Evolutionary conservation across 2,329 filamentous ascomycete species (phyloP), one percentile per base, ranked within the genome.

Genomic region (Elsinoe ampelina): DNA sequence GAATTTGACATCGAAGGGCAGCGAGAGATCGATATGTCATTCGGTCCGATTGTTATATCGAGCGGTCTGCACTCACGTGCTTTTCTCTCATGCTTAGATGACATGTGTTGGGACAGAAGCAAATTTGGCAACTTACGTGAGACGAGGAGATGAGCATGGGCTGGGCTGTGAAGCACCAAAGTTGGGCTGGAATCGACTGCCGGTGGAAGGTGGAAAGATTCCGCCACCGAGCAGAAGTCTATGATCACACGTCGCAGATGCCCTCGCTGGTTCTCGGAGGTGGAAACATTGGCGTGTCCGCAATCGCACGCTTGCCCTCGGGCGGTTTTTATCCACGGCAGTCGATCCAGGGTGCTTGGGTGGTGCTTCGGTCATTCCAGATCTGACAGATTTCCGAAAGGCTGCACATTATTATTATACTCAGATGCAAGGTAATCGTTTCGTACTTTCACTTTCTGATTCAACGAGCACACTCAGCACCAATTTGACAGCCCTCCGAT

Each of bases 221-320:
- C 45, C 45, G 45, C 45, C 45, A 50, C 45, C 45, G 19, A 42
- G 39, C 39, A 42, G 6, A 50, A 50, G 45, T 50, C 26, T 50
- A 45, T 45, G 41, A 45, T 30, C 41, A 45, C 41, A 45, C 20
- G 20, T 20, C 41, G 41, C 41, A 45, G 41, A 20, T 15, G 19
- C 17, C 41, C 41, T 22, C 26, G 26, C 26, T 30, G 26, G 26
- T 30, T 30, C 26, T 30, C 26, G 19, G 19, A 13, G 20, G 39
- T 15, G 19, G 26, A 45, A 45, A 2, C 17, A 45, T 45, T 30
- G 41, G 41, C 41, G 41, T 17, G 41, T 45, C 41, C 41, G 41
- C 41, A 45, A 45, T 45, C 41, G 41, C 41, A 45, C 41, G 41
- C 19, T 6, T 45, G 20, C 41, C 41, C 41, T 22, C 41, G 41